A percentile compares a stretch with the other conserved stretches of the same genome.
These are phyloP conservation scores for Ganoderma boninense DNA, from an alignment of 1,284 basidiomycete species.

Conservation along the genomic window DNA sequence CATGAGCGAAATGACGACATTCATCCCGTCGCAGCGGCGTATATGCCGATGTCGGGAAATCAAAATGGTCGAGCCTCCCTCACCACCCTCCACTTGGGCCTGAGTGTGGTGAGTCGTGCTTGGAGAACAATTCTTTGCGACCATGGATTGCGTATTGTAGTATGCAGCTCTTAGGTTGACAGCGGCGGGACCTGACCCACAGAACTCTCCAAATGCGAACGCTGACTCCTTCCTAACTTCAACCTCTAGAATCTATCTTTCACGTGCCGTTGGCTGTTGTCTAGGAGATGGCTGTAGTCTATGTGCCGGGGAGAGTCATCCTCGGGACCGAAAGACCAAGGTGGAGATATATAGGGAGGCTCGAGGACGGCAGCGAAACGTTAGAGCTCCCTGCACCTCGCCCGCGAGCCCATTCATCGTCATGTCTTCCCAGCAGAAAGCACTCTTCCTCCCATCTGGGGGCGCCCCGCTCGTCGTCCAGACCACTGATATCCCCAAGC, in stretches of 20 bases:
- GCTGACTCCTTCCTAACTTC: neutral
- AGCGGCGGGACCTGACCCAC: no score
- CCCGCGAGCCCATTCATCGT: neutral
- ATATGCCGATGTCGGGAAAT: slow-evolving; percentile 9
- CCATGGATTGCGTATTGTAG: neutral
- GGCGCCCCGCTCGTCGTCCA: slow-evolving; percentile 32
- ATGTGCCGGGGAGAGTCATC: neutral
- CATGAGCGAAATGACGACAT: neutral
- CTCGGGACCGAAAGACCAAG: neutral
- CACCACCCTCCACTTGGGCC: neutral
- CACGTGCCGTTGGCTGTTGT: neutral
- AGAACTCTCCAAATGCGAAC: neutral
- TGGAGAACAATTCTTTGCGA: neutral
- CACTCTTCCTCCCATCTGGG: slow-evolving; percentile 36
- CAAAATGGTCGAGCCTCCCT: neutral
- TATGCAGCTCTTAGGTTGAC: neutral
- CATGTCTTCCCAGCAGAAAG: slow-evolving; percentile 36
- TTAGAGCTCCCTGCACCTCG: neutral
- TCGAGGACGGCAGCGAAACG: neutral
- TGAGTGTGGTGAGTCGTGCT: neutral
- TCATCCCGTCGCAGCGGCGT: neutral
- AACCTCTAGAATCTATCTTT: neutral
- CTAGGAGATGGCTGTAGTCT: neutral
- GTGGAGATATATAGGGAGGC: neutral
- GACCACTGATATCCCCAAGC: slow-evolving; percentile 36